Evolutionary conservation across 139 green algal genomes (phyloP).

Genomic region (Tetraselmis striata): DNA sequence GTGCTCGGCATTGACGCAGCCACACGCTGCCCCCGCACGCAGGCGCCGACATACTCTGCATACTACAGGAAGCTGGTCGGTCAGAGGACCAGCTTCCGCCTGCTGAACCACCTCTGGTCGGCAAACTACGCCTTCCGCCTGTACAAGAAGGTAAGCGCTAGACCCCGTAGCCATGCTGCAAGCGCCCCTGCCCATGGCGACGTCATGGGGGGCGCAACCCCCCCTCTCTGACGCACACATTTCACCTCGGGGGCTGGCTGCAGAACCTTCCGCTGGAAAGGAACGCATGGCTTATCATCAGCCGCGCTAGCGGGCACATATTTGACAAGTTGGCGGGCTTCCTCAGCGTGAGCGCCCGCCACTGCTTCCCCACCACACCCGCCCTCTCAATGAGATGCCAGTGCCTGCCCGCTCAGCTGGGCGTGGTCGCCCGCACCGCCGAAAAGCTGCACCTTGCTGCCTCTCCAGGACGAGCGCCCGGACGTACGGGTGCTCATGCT

Average conservation of each 20-base stretch:
- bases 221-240: too few relatives aligned
- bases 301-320: not conserved
- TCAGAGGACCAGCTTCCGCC: conserved; percentile 13
- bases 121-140: not conserved
- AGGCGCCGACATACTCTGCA: conserved; percentile 4
- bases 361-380: too few relatives aligned
- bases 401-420: too few relatives aligned
- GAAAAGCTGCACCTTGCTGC: too few relatives aligned
- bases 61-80: conserved; percentile 10
- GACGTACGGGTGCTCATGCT: conserved; percentile 8
- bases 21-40: too few relatives aligned
- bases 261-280: not conserved
- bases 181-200: too few relatives aligned
- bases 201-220: too few relatives aligned
- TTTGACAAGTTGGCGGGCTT: not conserved
- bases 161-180: too few relatives aligned
- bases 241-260: too few relatives aligned
- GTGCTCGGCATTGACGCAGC: too few relatives aligned
- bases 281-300: not conserved
- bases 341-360: not conserved
- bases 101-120: conserved; percentile 21
- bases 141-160: not conserved
- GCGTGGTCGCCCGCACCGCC: too few relatives aligned
- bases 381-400: too few relatives aligned
- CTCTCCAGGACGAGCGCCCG: not conserved